phyloP scores from a whole-genome alignment of 352 stramenopile genomes.

The Phytophthora pinifolia region DNA sequence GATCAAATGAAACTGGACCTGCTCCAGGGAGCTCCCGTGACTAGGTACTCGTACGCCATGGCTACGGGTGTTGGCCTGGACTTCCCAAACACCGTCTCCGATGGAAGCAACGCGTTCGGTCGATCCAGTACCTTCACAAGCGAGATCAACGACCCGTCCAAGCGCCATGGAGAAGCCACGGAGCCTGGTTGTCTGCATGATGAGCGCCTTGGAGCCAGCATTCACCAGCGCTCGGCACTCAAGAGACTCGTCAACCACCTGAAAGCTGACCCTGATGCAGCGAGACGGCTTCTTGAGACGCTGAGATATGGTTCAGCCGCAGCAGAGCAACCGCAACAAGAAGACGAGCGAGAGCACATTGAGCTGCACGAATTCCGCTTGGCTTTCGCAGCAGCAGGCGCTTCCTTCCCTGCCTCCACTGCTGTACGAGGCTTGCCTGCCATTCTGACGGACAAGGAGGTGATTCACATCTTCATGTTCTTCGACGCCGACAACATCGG shows the following conservation, averaged over 20 bases:
- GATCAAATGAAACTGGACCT: constrained; percentile 68
- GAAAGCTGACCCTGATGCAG: constrained; percentile 15
- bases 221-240: constrained; percentile 65
- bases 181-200: constrained; percentile 55
- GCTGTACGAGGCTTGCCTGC: constrained; percentile 9
- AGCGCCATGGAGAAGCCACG: constrained; percentile 67
- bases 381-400: constrained; percentile 19
- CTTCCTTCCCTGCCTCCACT: constrained; percentile 7
- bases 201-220: constrained; percentile 50
- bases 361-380: constrained; percentile 52
- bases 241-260: constrained; percentile 37
- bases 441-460: constrained; percentile 47
- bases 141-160: constrained; percentile 61
- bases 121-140: constrained; percentile 76
- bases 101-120: constrained; percentile 59
- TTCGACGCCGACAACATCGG: constrained; percentile 71
- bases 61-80: constrained; percentile 55
- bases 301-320: constrained; percentile 13
- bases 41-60: constrained; percentile 70
- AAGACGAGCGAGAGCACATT: constrained; percentile 34
- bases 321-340: constrained; percentile 17
- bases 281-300: constrained; percentile 29
- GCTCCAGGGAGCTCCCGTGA: constrained; percentile 44
- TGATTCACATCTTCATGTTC: constrained; percentile 81
- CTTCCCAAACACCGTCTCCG: constrained; percentile 52